phyloP scores from a whole-genome alignment of 2,329 filamentous ascomycete genomes.

The Sporothrix dimorphospora region DNA sequence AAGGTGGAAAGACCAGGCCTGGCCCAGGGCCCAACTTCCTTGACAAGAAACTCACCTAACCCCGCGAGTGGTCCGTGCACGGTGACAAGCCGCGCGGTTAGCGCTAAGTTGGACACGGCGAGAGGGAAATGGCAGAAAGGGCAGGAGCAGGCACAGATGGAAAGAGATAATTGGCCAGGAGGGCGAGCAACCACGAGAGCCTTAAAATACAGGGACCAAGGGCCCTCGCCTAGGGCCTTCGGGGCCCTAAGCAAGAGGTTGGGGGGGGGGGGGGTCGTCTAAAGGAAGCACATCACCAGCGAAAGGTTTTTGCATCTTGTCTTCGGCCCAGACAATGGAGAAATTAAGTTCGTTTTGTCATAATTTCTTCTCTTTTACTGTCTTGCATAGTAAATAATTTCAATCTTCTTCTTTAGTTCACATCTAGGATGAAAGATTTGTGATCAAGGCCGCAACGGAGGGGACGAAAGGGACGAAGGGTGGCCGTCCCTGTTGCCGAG shows the following conservation, averaged over 20 bases:
- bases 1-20: not conserved
- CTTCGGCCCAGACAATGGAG: not conserved
- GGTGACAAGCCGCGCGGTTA: constrained; percentile 26
- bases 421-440: not conserved
- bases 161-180: constrained; percentile 16
- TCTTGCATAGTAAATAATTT: not conserved
- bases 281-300: not conserved
- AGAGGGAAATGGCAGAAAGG: not conserved
- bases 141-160: not conserved
- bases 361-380: not conserved
- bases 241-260: no score
- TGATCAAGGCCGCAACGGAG: not conserved
- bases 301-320: not conserved
- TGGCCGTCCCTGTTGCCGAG: not conserved
- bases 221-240: no score
- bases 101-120: constrained; percentile 24
- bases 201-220: constrained; percentile 12
- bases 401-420: not conserved
- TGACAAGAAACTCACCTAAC: constrained; percentile 9
- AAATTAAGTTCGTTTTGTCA: no score
- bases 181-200: not conserved
- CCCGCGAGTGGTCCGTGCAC: constrained; percentile 26
- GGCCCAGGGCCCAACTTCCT: not conserved
- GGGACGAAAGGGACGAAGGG: not conserved
- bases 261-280: no score